These are phyloP conservation scores for Monilinia fructicola DNA, from an alignment of 2,329 filamentous ascomycete genomes.

Conservation along the genomic window DNA sequence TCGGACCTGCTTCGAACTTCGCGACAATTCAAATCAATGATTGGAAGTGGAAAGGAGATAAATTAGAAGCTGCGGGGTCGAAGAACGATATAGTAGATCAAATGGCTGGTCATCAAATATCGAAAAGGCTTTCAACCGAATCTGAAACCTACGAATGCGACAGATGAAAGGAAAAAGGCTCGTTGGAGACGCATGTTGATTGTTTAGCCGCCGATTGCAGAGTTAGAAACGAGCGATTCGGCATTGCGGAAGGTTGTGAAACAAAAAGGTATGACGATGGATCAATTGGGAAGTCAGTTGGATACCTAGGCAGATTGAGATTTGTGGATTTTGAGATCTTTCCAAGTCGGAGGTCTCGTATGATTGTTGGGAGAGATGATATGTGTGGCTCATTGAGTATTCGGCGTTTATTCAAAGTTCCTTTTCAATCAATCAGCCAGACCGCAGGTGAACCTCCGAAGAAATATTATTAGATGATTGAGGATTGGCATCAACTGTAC, in stretches of 20 bases:
- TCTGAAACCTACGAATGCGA: slow-evolving; percentile 3
- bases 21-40: neutral
- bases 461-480: neutral
- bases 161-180: slow-evolving; percentile 12
- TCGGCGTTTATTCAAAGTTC: neutral
- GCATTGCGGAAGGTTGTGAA: neutral
- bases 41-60: neutral
- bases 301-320: slow-evolving; percentile 8
- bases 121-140: neutral
- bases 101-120: slow-evolving; percentile 8
- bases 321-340: slow-evolving; percentile 21
- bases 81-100: neutral
- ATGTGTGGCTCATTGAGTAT: neutral
- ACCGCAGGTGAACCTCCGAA: neutral
- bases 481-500: neutral
- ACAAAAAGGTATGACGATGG: slow-evolving; percentile 11
- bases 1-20: neutral
- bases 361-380: slow-evolving; percentile 18
- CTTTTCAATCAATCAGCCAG: neutral
- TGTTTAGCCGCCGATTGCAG: slow-evolving; percentile 17
- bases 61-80: slow-evolving; percentile 5
- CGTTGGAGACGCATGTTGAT: slow-evolving; percentile 20
- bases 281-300: slow-evolving; percentile 13
- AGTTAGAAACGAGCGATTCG: slow-evolving; percentile 6
- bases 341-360: slow-evolving; percentile 13